Evolutionary conservation across 2,329 filamentous ascomycete genomes (phyloP).

Genomic region (Hypoxylon sp.): DNA sequence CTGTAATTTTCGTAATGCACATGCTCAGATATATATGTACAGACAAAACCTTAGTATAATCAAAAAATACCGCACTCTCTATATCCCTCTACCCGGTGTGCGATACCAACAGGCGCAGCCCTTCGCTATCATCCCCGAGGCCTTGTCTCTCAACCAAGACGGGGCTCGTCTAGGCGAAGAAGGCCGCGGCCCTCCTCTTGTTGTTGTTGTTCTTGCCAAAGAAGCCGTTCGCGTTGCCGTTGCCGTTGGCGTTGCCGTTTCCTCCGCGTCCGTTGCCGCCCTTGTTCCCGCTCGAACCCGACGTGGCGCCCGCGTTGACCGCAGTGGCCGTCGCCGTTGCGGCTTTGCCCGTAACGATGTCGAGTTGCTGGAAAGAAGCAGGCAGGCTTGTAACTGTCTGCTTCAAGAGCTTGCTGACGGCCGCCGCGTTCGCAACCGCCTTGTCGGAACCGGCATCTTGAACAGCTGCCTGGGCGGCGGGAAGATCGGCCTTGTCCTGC

Average conservation of each 20-base stretch:
- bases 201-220: constrained; percentile 27
- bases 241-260: constrained; percentile 21
- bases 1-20: constrained; percentile 17
- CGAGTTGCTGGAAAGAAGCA: constrained; percentile 48
- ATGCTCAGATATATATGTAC: constrained; percentile 26
- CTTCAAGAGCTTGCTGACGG: constrained; percentile 50
- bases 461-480: constrained; percentile 55
- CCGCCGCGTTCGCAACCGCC: constrained; percentile 47
- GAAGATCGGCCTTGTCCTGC: constrained; percentile 60
- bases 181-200: constrained; percentile 26
- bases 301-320: constrained; percentile 21
- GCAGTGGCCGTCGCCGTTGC: constrained; percentile 17
- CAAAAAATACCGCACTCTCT: constrained; percentile 22
- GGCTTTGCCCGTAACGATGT: constrained; percentile 32
- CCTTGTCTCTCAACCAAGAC: neutral
- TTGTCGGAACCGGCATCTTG: constrained; percentile 50
- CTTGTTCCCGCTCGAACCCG: constrained; percentile 4
- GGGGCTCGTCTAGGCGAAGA: constrained; percentile 19
- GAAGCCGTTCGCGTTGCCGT: constrained; percentile 24
- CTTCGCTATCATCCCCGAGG: constrained; percentile 1
- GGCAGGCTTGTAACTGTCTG: constrained; percentile 42
- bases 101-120: constrained; percentile 20
- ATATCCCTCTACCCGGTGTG: constrained; percentile 23
- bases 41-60: constrained; percentile 26
- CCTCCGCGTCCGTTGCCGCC: constrained; percentile 3